These are phyloP conservation scores for Lachancea quebecensis DNA, from an alignment of 805 yeast species.

Conservation along the genomic window DNA sequence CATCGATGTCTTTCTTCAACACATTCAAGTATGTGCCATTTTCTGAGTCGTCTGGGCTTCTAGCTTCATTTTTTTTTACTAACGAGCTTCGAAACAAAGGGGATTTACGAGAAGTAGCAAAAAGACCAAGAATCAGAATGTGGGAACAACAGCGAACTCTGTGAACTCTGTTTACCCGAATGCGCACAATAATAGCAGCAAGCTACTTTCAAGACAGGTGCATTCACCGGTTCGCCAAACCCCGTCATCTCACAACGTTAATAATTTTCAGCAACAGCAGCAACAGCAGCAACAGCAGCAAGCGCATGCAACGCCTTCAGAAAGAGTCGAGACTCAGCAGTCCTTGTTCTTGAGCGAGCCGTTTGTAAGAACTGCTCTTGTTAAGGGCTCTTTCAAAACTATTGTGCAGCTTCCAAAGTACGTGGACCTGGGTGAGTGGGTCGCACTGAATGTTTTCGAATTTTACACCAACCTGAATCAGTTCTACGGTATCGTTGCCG, in stretches of 20 bases:
- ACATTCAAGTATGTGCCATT: conserved; percentile 9
- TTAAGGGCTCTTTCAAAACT: conserved; percentile 93
- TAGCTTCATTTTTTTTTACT: not conserved
- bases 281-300: conserved; percentile 15
- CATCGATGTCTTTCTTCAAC: conserved; percentile 10
- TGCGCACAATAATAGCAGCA: conserved; percentile 39
- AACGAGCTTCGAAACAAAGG: conserved; percentile 23
- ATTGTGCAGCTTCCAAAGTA: conserved; percentile 92
- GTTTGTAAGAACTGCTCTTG: conserved; percentile 86
- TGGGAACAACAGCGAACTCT: conserved; percentile 15
- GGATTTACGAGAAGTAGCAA: conserved; percentile 56
- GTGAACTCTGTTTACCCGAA: conserved; percentile 30
- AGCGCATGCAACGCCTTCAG: conserved; percentile 11
- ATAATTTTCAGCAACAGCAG: conserved; percentile 22
- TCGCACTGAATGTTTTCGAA: conserved; percentile 87
- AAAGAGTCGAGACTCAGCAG: conserved; percentile 26
- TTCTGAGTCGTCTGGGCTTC: too few relatives aligned
- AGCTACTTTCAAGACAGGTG: conserved; percentile 39
- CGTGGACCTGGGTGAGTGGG: conserved; percentile 93
- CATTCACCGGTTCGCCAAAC: conserved; percentile 25
- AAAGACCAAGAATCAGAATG: conserved; percentile 36
- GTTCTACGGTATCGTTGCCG: conserved; percentile 85
- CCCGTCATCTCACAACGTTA: conserved; percentile 16
- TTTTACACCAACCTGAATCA: conserved; percentile 78
- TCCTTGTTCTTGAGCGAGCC: conserved; percentile 79